Evolutionary conservation across 1,284 basidiomycete genomes (phyloP), one percentile per base, ranked within the genome.

Genomic region (Coniferiporia sulphurascens): DNA sequence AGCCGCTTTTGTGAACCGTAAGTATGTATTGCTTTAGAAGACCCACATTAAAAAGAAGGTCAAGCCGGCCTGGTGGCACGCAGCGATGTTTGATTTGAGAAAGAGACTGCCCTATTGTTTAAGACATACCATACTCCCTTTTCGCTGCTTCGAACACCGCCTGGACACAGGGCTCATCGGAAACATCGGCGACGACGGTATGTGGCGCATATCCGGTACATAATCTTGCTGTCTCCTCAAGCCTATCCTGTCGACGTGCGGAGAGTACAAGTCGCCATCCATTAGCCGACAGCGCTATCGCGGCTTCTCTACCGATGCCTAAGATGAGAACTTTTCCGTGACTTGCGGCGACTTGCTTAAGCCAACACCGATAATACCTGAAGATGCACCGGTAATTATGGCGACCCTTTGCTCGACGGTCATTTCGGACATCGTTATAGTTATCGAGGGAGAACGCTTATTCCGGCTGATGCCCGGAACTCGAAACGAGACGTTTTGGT

Each of bases 21-120:
- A 53, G 32, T 35, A 27, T 43, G 56, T 62, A 45, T 12, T 48
- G 44, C 12, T 53, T 44, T 53, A 54, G 15, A 17, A 1, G 35
- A 65, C 50, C n/a, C 66, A 86, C 90, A 69, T 93, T 93, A 75
- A 93, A 93, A 15, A 89, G 66, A n/a, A 92, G 66, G 68, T 93
- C 90, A 21, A 93, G 67, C 1, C 86, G 78, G 5, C 86, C 86
- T 88, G 38, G 7, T 41, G 9, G 7, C 38, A 41, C 9, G 38
- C 12, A 3, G 15, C 38, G 27, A 10, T 8, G 15, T 41, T 10
- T 12, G 62, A n/a, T 27, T 32, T 46, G 32, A 46, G 34, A 46
- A 48, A 27, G 12, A 43, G 46, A 48, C 35, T 60, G 38, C 13
- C 53, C 34, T 6, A 36, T 10, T 62, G 21, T 15, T 7, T 52